Percentiles rank a stretch among this genome's conserved stretches.
phyloP scores from a whole-genome alignment of 1,284 basidiomycete genomes.

The Chalciporus sp. region DNA sequence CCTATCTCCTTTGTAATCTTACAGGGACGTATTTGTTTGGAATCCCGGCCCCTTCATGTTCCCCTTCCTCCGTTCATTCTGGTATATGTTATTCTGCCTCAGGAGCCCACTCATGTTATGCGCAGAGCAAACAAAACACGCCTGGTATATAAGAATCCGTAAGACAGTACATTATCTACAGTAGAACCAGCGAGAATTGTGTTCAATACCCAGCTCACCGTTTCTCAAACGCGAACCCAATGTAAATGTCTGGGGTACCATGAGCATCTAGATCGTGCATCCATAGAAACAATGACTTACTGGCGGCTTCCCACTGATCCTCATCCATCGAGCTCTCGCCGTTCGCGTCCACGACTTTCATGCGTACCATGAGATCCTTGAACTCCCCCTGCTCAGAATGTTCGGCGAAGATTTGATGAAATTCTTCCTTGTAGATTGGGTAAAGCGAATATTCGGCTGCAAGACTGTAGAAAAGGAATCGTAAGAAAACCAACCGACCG shows the following conservation, averaged over 20 bases:
- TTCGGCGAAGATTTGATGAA: slow-evolving; percentile 84
- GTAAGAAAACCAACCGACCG: slow-evolving; percentile 13
- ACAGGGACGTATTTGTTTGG: slow-evolving; percentile 24
- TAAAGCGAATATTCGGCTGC: slow-evolving; percentile 83
- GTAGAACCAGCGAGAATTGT: background rate
- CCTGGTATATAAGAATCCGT: background rate
- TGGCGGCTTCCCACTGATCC: slow-evolving; percentile 95
- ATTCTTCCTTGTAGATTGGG: slow-evolving; percentile 82
- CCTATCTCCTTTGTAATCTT: slow-evolving; percentile 32
- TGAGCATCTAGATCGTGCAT: slow-evolving; percentile 5
- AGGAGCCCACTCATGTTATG: background rate
- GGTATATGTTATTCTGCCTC: background rate
- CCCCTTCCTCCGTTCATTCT: background rate
- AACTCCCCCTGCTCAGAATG: slow-evolving; percentile 80
- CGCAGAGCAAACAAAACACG: background rate
- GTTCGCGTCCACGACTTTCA: slow-evolving; percentile 84
- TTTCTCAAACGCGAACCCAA: slow-evolving; percentile 84
- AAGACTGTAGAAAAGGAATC: slow-evolving; percentile 51
- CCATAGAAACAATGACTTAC: slow-evolving; percentile 53
- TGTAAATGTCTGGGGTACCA: slow-evolving; percentile 68
- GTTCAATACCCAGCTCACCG: slow-evolving; percentile 34
- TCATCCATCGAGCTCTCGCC: slow-evolving; percentile 90
- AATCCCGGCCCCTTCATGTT: background rate
- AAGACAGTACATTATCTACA: slow-evolving; percentile 4
- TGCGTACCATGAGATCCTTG: slow-evolving; percentile 75